phyloP scores from a whole-genome alignment of 768 basidiomycete genomes.

The Termitomyces heimii region DNA sequence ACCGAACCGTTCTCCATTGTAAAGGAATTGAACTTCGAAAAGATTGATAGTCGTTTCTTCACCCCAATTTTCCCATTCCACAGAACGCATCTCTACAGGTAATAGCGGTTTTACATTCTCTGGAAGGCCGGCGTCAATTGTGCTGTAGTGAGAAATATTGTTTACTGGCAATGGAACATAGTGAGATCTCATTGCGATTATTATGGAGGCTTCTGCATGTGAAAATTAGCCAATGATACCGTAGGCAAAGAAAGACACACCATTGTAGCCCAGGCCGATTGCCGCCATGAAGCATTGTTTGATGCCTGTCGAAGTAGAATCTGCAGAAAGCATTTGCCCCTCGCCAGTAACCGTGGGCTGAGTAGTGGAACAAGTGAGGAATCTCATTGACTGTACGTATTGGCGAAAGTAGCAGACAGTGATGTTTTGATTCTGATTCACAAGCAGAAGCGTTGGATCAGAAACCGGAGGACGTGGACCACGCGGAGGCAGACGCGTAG shows the following conservation, averaged over 20 bases:
- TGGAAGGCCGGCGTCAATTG: conserved; percentile 38
- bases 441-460: conserved; percentile 51
- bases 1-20: conserved; percentile 41
- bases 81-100: conserved; percentile 19
- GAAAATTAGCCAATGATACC: not conserved
- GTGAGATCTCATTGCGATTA: conserved; percentile 60
- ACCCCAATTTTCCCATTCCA: conserved; percentile 50
- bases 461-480: conserved; percentile 53
- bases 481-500: conserved; percentile 48
- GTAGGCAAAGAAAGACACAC: conserved; percentile 23
- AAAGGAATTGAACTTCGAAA: conserved; percentile 50
- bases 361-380: conserved; percentile 43
- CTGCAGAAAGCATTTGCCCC: conserved; percentile 22
- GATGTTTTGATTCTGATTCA: conserved; percentile 58
- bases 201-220: conserved; percentile 43
- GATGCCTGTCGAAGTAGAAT: conserved; percentile 28
- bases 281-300: conserved; percentile 51
- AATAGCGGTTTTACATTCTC: conserved; percentile 24
- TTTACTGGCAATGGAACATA: conserved; percentile 32
- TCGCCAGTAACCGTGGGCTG: conserved; percentile 32
- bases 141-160: conserved; percentile 22
- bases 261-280: conserved; percentile 55
- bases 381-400: conserved; percentile 35
- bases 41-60: conserved; percentile 58
- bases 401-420: conserved; percentile 50